Base-by-base conservation (phyloP, 2,329 filamentous ascomycete species). In the Westerdykella aurantiaca region DNA sequence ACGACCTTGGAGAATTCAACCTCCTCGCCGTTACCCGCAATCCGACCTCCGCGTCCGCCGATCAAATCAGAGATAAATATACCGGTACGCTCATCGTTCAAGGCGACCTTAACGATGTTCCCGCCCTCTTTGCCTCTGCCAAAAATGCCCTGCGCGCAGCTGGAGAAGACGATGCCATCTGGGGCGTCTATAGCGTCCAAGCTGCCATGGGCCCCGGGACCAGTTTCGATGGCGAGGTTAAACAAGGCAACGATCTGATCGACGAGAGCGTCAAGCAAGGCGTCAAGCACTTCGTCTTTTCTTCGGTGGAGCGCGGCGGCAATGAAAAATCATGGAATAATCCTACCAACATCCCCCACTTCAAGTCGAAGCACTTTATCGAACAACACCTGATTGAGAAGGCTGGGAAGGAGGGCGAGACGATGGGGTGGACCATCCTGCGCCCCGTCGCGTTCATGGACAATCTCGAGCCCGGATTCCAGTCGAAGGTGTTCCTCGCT, bases 381-480 rank as follows among this genome's bases (percentile, higher is more conserved):
- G 83, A 86, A 64, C 66, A 75, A 41, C 71, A 85, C 50, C 72
- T 86, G n/a, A 66, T 76, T 23, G 67, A 74, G 21, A 66, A 64
- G 14, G 67, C 67, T 1, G 69, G 67, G 1, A 56, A 69, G 7
- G 63, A 63, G 4, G 66, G 68, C 5, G 67, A 68, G 9, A 61
- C 55, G 0, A 81, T 82, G 78, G 65, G 64, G 6, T 85, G 78
- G 75, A 82, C 79, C 0, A 76, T 85, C 33, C 66, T 85, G 2
- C 73, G 81, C 3, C 81, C 81, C 0, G 75, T 77, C 0, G 78
- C 76, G 1, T 85, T 85, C 64, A 78, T 82, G 69, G 80, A 85
- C 40, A 81, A 83, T 62, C 53, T 78, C 4, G 61, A 55, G 2
- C 68, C 72, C 0, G 69, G 68, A 10, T 73, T 78, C 50, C 49